Evolutionary conservation across 1,139 yeast genomes (phyloP), one percentile per base, ranked within the genome.

Genomic region (Citeromyces siamensis): DNA sequence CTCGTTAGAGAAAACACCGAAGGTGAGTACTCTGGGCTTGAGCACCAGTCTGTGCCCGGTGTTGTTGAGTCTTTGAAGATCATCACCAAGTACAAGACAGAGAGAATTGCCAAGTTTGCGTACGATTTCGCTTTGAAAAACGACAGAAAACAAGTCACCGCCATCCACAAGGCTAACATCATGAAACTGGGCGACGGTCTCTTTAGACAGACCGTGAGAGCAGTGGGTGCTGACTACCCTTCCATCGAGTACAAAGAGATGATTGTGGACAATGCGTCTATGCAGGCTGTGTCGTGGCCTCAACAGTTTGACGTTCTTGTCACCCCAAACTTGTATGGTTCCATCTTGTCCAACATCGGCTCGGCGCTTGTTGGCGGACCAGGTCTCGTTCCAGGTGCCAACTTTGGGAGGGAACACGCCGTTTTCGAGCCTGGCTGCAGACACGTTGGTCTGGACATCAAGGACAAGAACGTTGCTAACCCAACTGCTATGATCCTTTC

Each of bases 251-350:
- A 90, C 49, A 77, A 74, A 58, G 79, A 75, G 43, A n/a, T 90
- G 68, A 71, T 88, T 56, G 82, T 90, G 58, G 98, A 90, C 68
- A 88, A 86, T 74, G 85, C 97, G 51, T 86, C 95, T 38, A 71
- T 90, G 63, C 81, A 74, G 63, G 75, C 86, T 61, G 93, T 94
- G 50, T 69, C 85, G 44, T 88, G 86, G 64, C 97, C 97, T 51
- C 60, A 77, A 44, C 78, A 80, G 50, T 88, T 85, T 74, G 62
- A 70, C 53, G 74, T 75, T 54, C 78, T 81, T 44, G 98, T 90
- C 54, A 90, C 90, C 95, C 98, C 98, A 55, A 90, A 90, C 79
- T 75, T 90, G 64, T 90, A 90, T 66, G 98, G 98, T 71, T 97
- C 81, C 62, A 90, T 90, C 64, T 79, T 90, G 80, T 88, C 97